Conservation (phyloP, 495 filamentous ascomycete species). For the Penicillium mononematosum region DNA sequence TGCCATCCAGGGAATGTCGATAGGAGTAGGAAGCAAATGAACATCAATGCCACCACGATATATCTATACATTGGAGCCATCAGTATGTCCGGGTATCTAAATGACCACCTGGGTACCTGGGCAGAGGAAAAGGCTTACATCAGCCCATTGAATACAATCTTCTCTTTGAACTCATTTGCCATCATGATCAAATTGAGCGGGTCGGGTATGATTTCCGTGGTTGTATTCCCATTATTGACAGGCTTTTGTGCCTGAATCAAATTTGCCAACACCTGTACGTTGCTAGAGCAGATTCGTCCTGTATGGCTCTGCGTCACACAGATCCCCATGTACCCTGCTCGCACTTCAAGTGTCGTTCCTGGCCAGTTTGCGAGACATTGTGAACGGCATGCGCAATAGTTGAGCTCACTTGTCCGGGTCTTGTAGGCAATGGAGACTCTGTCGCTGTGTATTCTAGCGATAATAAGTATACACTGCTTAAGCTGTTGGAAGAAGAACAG, state of each 20-base stretch:
- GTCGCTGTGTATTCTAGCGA: slow-evolving; percentile 14
- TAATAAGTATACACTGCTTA: slow-evolving; percentile 20
- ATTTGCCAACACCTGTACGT: slow-evolving; percentile 5
- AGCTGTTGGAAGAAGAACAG: slow-evolving; percentile 10
- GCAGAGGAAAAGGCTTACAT: slow-evolving; percentile 13
- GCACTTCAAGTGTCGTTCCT: slow-evolving; percentile 14
- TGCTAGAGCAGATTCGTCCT: slow-evolving; percentile 9
- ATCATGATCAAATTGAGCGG: slow-evolving; percentile 23
- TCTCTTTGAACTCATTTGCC: slow-evolving; percentile 17
- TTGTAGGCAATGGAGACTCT: neutral
- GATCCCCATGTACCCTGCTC: slow-evolving; percentile 19
- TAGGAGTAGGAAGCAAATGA: slow-evolving; percentile 1
- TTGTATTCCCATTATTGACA: neutral
- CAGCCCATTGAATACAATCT: slow-evolving; percentile 24
- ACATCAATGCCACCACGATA: neutral
- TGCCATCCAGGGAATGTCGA: slow-evolving; percentile 7
- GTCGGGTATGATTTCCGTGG: slow-evolving; percentile 4
- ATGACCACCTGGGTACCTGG: too few relatives aligned
- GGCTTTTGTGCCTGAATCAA: slow-evolving; percentile 1
- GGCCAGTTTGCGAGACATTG: slow-evolving; percentile 7
- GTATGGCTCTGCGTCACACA: slow-evolving; percentile 7
- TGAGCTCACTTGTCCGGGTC: slow-evolving; percentile 6
- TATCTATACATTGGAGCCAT: slow-evolving; percentile 3
- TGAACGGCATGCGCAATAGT: slow-evolving; percentile 8
- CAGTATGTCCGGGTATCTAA: neutral